Conservation (phyloP, 345 rosid species). For the Durio zibethinus region DNA sequence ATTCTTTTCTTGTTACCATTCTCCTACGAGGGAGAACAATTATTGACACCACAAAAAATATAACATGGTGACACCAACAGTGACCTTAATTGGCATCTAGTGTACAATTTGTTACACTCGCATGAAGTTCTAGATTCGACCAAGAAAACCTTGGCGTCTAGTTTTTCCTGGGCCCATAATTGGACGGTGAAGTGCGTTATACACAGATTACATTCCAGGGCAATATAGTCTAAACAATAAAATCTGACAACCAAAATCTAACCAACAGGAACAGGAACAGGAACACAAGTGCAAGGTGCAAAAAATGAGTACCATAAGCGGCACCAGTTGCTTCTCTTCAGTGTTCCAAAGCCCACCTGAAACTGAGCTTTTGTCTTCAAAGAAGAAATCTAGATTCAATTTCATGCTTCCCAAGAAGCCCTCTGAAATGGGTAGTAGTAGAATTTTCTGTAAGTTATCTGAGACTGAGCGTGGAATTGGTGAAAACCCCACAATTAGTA, state of each 20-base stretch:
- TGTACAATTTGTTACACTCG: neutral
- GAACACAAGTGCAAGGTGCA: neutral
- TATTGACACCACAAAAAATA: neutral
- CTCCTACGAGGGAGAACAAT: too few species aligned
- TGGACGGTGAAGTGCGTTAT: neutral
- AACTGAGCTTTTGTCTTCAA: slow-evolving; percentile 13
- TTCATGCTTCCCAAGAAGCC: slow-evolving; percentile 20
- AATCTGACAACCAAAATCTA: neutral
- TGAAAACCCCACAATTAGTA: slow-evolving; percentile 28
- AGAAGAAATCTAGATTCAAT: slow-evolving; percentile 17
- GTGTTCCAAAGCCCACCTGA: slow-evolving; percentile 18
- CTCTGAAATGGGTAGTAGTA: slow-evolving; percentile 18
- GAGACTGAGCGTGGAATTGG: slow-evolving; percentile 41
- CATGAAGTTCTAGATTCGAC: neutral
- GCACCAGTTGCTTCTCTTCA: slow-evolving; percentile 31
- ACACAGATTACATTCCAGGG: neutral
- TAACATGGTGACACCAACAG: neutral
- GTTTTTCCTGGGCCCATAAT: neutral
- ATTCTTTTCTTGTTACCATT: too few species aligned
- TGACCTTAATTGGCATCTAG: too few species aligned
- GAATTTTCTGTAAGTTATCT: slow-evolving; percentile 43
- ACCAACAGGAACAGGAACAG: neutral
- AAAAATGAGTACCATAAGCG: slow-evolving; percentile 32
- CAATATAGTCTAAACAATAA: neutral
- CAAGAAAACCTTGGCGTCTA: neutral